phyloP scores from a whole-genome alignment of 1,284 basidiomycete species.

The Abortiporus biennis region DNA sequence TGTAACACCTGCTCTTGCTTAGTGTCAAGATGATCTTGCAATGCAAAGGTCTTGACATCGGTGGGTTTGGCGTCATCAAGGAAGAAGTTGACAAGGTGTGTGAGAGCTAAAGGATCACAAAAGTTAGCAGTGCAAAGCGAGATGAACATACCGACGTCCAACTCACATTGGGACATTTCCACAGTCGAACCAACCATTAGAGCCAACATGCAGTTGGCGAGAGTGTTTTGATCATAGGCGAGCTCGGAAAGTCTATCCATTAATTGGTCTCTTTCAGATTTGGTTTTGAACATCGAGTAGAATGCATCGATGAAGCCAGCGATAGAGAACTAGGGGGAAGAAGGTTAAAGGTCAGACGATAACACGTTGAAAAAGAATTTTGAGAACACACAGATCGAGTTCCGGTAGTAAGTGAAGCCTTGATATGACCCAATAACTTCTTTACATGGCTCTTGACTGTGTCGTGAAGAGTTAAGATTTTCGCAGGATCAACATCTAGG shows the following conservation, averaged over 20 bases:
- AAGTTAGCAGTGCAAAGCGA: slow-evolving; percentile 5
- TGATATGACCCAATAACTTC: slow-evolving; percentile 53
- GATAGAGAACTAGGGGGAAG: slow-evolving; percentile 38
- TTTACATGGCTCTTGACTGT: slow-evolving; percentile 46
- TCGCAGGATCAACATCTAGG: slow-evolving; percentile 58
- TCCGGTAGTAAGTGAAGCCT: slow-evolving; percentile 22
- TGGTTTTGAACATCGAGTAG: slow-evolving; percentile 42
- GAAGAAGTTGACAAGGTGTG: slow-evolving; percentile 53
- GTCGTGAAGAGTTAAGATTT: slow-evolving; percentile 46
- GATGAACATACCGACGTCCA: background rate
- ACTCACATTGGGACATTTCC: slow-evolving; percentile 61
- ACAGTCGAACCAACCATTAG: slow-evolving; percentile 61
- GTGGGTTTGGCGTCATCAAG: slow-evolving; percentile 39
- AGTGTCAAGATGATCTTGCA: slow-evolving; percentile 30
- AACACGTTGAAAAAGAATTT: background rate
- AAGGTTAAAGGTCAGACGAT: background rate
- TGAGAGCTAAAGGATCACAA: slow-evolving; percentile 29
- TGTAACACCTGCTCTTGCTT: slow-evolving; percentile 34
- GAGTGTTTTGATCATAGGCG: slow-evolving; percentile 49
- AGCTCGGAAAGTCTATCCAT: slow-evolving; percentile 50
- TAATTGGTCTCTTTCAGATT: slow-evolving; percentile 41
- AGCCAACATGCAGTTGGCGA: slow-evolving; percentile 67
- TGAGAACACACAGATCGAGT: slow-evolving; percentile 8
- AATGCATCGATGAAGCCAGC: slow-evolving; percentile 39
- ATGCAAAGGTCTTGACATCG: slow-evolving; percentile 25